A percentile compares a stretch with the other conserved stretches of the same genome.
phyloP scores from a whole-genome alignment of 192 early-diverging fungal genomes.

The Podila epigama region DNA sequence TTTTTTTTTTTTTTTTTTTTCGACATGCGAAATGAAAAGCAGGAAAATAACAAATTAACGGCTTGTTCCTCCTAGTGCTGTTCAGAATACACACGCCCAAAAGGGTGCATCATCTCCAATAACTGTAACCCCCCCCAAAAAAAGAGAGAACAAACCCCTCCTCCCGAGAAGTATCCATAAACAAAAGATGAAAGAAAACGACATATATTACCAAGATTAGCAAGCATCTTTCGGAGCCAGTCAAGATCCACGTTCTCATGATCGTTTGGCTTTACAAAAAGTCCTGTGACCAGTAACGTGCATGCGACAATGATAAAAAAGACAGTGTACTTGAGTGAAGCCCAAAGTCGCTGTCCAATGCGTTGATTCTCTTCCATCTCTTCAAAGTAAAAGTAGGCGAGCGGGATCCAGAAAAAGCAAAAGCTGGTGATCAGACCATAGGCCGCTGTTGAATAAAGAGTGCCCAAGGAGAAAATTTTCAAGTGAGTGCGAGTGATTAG shows the following conservation, averaged over 20 bases:
- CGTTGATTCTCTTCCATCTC: conserved; percentile 57
- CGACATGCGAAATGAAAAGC: too few relatives aligned
- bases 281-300: conserved; percentile 54
- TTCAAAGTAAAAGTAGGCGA: conserved; percentile 70
- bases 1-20: too few relatives aligned
- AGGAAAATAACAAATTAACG: background rate
- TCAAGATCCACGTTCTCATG: conserved; percentile 53
- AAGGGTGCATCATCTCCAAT: background rate
- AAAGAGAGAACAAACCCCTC: too few relatives aligned
- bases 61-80: background rate
- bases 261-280: conserved; percentile 55
- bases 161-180: too few relatives aligned
- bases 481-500: background rate
- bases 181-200: background rate
- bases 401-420: conserved; percentile 61
- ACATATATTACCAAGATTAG: conserved; percentile 50
- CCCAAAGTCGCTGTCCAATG: conserved; percentile 37
- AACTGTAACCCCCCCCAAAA: too few relatives aligned
- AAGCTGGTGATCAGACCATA: conserved; percentile 59
- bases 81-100: background rate
- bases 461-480: too few relatives aligned
- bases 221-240: conserved; percentile 57
- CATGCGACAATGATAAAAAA: conserved; percentile 59
- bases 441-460: conserved; percentile 33
- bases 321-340: conserved; percentile 62